phyloP scores from a whole-genome alignment of 768 basidiomycete genomes.

The Leucocoprinus leucothites region DNA sequence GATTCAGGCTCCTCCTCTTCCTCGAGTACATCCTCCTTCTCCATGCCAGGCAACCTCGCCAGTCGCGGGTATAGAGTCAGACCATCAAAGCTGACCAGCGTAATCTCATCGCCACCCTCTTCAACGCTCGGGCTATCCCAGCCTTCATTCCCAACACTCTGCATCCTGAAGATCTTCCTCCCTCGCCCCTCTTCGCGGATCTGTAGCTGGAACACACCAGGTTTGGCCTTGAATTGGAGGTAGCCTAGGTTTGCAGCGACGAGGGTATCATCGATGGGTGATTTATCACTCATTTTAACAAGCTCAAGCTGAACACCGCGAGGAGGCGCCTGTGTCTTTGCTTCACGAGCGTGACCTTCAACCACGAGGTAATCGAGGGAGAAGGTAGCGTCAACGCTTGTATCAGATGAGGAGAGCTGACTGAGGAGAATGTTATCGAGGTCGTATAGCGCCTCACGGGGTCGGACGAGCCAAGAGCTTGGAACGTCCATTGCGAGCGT shows the following conservation, averaged over 20 bases:
- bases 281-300: constrained; percentile 35
- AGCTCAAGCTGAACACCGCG: constrained; percentile 92
- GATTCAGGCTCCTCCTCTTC: constrained; percentile 32
- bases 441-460: constrained; percentile 84
- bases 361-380: constrained; percentile 89
- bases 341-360: constrained; percentile 91
- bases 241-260: constrained; percentile 96
- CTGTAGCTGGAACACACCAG: constrained; percentile 81
- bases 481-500: constrained; percentile 94
- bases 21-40: constrained; percentile 74
- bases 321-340: constrained; percentile 60
- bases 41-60: constrained; percentile 69
- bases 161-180: constrained; percentile 73
- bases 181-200: constrained; percentile 77
- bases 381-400: constrained; percentile 75
- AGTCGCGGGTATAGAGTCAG: constrained; percentile 85
- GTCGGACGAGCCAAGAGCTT: constrained; percentile 90
- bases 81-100: constrained; percentile 88
- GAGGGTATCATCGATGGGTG: constrained; percentile 77
- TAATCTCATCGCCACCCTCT: constrained; percentile 69
- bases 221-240: constrained; percentile 90
- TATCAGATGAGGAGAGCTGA: constrained; percentile 55
- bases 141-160: constrained; percentile 86
- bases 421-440: constrained; percentile 92
- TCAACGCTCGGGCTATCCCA: constrained; percentile 78